Base-by-base conservation (phyloP, 2,329 filamentous ascomycete species). In the Cladosporium sp. region DNA sequence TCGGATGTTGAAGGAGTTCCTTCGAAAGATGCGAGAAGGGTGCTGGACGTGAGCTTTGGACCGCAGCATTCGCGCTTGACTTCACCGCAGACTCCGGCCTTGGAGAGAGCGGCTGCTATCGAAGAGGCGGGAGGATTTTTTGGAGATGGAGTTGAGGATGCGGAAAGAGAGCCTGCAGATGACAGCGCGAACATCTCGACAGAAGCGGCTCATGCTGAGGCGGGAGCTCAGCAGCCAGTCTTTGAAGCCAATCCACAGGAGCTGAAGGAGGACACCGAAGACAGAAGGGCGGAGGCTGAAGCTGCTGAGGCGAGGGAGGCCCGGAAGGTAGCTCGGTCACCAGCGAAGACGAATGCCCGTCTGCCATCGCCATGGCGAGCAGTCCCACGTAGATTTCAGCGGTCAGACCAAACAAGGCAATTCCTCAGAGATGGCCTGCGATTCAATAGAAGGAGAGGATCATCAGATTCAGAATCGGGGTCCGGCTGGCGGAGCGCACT, bases 31-130 rank as follows among this genome's bases (percentile, higher is more conserved):
- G 71, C 66, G 13, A 67, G 70, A 49, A 66, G 70, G 46, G 70
- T 81, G 33, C 72, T 84, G 58, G 80, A 79, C 2, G 72, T 84
- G 60, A 83, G 80, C 62, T 82, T 84, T 56, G 74, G 79, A 54
- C 73, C 72, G 37, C 72, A 74, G 40, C 81, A 84, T 63, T 80
- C 75, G 46, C 74, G 77, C 41, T 70, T 83, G 63, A 77, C 74
- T 34, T 79, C 79, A 14, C 76, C 79, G 9, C 72, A 73, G 40
- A 83, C 80, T 4, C 80, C 81, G 1, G 77, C 77, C 9, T 75
- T 75, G 16, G 81, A 83, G 62, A 84, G 83, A 63, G 76, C 72
- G n/a, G 76, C 77, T 2, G 75, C 75, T 2, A 67, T 84, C 59
- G 77, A 80, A 55, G 68, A 72, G 33, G 58, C 61, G 13, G 74